phyloP scores from a whole-genome alignment of 495 filamentous ascomycete genomes.

The Penicillium malachiteum region DNA sequence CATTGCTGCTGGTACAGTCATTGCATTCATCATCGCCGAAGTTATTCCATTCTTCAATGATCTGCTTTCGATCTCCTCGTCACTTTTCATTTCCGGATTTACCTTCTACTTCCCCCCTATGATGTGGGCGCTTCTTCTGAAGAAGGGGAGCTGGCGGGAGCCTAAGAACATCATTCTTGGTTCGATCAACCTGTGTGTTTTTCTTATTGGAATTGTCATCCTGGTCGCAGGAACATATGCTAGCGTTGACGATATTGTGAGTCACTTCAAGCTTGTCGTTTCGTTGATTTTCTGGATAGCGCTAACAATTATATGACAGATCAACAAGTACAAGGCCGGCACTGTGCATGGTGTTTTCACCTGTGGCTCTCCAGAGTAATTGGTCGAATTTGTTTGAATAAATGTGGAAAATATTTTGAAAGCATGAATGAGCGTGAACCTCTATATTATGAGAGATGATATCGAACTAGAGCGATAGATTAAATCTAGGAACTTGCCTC shows the following conservation, averaged over 20 bases:
- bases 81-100: constrained; percentile 24
- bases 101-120: constrained; percentile 35
- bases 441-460: too few relatives aligned
- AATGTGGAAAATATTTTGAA: too few relatives aligned
- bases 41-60: constrained; percentile 65
- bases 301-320: constrained; percentile 20
- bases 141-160: constrained; percentile 30
- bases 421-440: too few relatives aligned
- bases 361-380: constrained; percentile 27
- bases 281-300: background rate
- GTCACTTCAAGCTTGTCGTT: constrained; percentile 14
- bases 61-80: constrained; percentile 54
- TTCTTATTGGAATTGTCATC: constrained; percentile 37
- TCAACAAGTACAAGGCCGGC: constrained; percentile 37
- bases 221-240: constrained; percentile 54
- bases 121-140: constrained; percentile 58
- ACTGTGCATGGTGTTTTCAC: constrained; percentile 43
- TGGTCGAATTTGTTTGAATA: too few relatives aligned
- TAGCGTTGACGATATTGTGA: constrained; percentile 53
- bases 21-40: constrained; percentile 63
- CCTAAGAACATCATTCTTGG: constrained; percentile 19
- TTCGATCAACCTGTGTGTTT: constrained; percentile 12
- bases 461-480: too few relatives aligned
- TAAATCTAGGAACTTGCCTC: too few relatives aligned
- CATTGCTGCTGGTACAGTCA: constrained; percentile 48